A percentile compares a stretch with the other conserved stretches of the same genome.
Conservation (phyloP, 331 rosid species). For the Quercus tomentella region DNA sequence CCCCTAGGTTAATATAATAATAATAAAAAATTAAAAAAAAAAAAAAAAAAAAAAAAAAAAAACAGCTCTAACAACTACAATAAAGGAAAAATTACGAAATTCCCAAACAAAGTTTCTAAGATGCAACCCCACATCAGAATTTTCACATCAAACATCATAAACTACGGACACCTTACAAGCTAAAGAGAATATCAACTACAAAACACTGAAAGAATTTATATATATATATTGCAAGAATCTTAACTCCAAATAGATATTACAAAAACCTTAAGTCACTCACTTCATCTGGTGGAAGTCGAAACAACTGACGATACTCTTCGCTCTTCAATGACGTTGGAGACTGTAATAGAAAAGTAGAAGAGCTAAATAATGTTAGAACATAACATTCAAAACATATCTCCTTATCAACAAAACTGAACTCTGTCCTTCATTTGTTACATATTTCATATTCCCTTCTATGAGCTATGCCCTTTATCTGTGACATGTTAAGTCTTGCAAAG, state of each 20-base stretch:
- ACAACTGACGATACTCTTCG: slow-evolving; percentile 94
- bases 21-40: no score
- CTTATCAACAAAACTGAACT: neutral
- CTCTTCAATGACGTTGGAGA: slow-evolving; percentile 52
- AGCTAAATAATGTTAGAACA: neutral
- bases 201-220: neutral
- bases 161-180: neutral
- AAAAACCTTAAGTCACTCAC: slow-evolving; percentile 49
- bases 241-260: neutral
- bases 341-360: slow-evolving; percentile 31
- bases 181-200: neutral
- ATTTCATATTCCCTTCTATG: neutral
- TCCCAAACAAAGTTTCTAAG: neutral
- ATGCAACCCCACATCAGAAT: neutral
- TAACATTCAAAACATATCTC: neutral
- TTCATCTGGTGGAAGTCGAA: slow-evolving; percentile 86
- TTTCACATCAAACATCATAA: neutral
- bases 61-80: no score
- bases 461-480: neutral
- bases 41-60: no score
- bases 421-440: neutral
- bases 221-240: no score
- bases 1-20: no score
- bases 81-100: no score
- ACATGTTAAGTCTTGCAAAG: no score